Base-by-base conservation (phyloP, 164 flowering plant species). In the Stephania yunnanensis region DNA sequence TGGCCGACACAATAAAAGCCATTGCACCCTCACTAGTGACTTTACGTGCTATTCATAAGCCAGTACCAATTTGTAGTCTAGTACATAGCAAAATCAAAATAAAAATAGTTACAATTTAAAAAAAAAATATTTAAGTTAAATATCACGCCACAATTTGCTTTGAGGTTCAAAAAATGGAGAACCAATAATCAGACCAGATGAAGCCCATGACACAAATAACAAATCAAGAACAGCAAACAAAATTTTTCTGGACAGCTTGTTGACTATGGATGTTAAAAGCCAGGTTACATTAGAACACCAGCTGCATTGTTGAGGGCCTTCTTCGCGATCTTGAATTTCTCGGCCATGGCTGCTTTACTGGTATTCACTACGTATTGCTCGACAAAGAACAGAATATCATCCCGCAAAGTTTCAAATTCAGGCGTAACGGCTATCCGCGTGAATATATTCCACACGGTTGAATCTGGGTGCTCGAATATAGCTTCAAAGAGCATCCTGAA, bases 401-500 rank as follows among this genome's bases (percentile, higher is more conserved):
- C 77, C 36, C 95, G 77, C 45, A 96, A 86, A 42, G 79, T 45
- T 85, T 96, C 97, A 22, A 89, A 89, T 76, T 92, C 94, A 0
- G 97, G 97, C 7, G 78, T 31, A 50, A 84, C 87, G 50, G 98
- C 92, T 50, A 89, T 73, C 0, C 99, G 93, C 1, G 93, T 89
- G 75, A 96, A 96, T 22, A 88, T 77, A 76, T 96, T 96, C 97
- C 97, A 96, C 1, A 96, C 77, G 3, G 84, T 77, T 13, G 79
- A 73, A 4, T 91, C 93, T 17, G 96, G 78, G 55, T 77, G 58
- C 78, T 89, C 92, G n/a, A 96, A 88, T n/a, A 96, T 74, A 70
- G 87, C 81, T 78, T 91, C 97, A 63, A 95, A 92, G 1, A 95
- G 85, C 87, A 92, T 84, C 44, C 93, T 82, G 81, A 95, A 95